Conservation (phyloP, 2,329 filamentous ascomycete species). For the Clarireedia homoeocarpa region DNA sequence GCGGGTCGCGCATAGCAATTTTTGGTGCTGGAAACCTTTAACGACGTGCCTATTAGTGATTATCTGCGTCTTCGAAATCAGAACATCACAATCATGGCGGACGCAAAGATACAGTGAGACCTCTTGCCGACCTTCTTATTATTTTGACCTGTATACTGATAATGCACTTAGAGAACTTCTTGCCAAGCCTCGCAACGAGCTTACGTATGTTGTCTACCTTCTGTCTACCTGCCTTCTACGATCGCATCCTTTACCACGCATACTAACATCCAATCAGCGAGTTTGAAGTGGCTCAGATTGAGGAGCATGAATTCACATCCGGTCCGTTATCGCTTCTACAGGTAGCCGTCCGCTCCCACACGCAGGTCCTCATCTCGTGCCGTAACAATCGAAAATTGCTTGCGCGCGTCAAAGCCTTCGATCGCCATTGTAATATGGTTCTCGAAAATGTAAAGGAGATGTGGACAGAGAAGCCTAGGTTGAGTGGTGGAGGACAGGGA, state of each 20-base stretch:
- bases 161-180: conserved; percentile 63
- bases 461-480: conserved; percentile 91
- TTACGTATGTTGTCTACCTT: conserved; percentile 60
- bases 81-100: conserved; percentile 44
- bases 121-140: not conserved
- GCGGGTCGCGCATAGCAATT: conserved; percentile 15
- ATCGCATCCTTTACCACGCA: conserved; percentile 11
- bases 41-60: conserved; percentile 9
- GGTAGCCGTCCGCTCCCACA: conserved; percentile 89
- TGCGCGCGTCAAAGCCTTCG: conserved; percentile 95
- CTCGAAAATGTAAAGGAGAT: conserved; percentile 97
- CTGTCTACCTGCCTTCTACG: conserved; percentile 10
- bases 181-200: conserved; percentile 78
- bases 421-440: conserved; percentile 98
- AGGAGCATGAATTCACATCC: conserved; percentile 72
- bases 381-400: conserved; percentile 98
- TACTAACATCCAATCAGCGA: conserved; percentile 48
- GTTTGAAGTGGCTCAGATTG: conserved; percentile 77
- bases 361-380: conserved; percentile 93
- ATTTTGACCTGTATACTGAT: conserved; percentile 14
- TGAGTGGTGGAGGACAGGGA: conserved; percentile 81
- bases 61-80: too few relatives aligned
- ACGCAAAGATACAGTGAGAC: conserved; percentile 62
- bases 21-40: conserved; percentile 12
- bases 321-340: conserved; percentile 89